Base-by-base conservation (phyloP, 2,329 filamentous ascomycete genomes). In the Colletotrichum costaricense region DNA sequence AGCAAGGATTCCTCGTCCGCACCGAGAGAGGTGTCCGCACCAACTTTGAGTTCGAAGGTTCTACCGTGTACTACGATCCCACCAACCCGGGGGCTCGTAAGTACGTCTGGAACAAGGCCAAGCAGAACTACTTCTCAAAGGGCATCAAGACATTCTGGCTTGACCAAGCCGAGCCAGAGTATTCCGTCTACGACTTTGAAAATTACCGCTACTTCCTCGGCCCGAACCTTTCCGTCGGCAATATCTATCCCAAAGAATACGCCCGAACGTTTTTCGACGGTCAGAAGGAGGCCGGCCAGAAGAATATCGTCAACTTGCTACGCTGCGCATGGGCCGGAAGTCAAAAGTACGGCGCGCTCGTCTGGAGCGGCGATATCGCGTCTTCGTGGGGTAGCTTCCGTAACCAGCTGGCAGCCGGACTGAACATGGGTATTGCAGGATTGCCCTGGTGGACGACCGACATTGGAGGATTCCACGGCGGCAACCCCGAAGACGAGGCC, bases 371-470 rank as follows among this genome's bases (percentile, higher is more conserved):
- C 14, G 92, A 93, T 76, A 91, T 93, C 70, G 91, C 91, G 0
- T 90, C 87, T 0, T 91, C 88, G 0, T 93, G 91, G 91, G 80
- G 79, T 2, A 89, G 86, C 28, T 84, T 93, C 62, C 85, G 88
- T 4, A 86, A 89, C 69, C 90, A 93, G 78, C 81, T 93, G 2
- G 85, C 89, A 0, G 91, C 91, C 0, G 91, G 91, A 0, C 81
- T 93, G 24, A 91, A 91, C 77, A 92, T 92, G 88, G 91, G 90
- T 0, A 81, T 93, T 5, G 84, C 90, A 0, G 91, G 91, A 0
- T 85, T 93, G 11, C 87, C 90, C 0, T 93, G 91, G 91, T 93
- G 90, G 90, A 93, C 91, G 0, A 93, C 91, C 1, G 91, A 93
- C 76, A 93, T 93, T 66, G 91, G 92, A 2, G 92, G 92, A 0